phyloP scores from a whole-genome alignment of 257 asterid species.

The Solanum sejunctum region DNA sequence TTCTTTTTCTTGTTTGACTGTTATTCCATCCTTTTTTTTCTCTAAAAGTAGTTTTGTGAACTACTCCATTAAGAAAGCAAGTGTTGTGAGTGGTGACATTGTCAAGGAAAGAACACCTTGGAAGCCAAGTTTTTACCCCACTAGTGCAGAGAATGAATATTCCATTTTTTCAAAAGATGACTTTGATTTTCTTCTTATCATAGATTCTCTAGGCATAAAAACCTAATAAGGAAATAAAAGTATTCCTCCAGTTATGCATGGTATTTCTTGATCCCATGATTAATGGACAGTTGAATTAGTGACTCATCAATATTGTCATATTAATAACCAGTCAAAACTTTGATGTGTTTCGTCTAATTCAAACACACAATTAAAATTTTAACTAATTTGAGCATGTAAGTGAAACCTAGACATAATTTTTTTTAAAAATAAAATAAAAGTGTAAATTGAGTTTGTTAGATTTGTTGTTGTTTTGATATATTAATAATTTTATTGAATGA shows the following conservation, averaged over 20 bases:
- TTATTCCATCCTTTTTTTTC: background rate
- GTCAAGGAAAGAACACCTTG: constrained; percentile 5
- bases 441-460: too few relatives aligned
- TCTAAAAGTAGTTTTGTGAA: background rate
- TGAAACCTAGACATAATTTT: too few relatives aligned
- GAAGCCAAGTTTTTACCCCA: constrained; percentile 5
- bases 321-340: background rate
- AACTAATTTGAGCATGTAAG: too few relatives aligned
- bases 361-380: too few relatives aligned
- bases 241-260: background rate
- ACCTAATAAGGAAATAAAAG: background rate
- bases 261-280: background rate
- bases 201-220: background rate
- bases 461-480: too few relatives aligned
- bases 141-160: background rate
- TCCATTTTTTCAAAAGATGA: background rate
- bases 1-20: background rate
- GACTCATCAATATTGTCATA: background rate
- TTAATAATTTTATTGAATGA: too few relatives aligned
- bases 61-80: background rate
- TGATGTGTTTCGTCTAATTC: background rate
- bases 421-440: too few relatives aligned
- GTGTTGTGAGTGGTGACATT: background rate
- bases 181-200: background rate
- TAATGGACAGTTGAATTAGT: background rate